phyloP scores from a whole-genome alignment of 1,284 basidiomycete species.

The Microbotryum lychnidis-dioicae region DNA sequence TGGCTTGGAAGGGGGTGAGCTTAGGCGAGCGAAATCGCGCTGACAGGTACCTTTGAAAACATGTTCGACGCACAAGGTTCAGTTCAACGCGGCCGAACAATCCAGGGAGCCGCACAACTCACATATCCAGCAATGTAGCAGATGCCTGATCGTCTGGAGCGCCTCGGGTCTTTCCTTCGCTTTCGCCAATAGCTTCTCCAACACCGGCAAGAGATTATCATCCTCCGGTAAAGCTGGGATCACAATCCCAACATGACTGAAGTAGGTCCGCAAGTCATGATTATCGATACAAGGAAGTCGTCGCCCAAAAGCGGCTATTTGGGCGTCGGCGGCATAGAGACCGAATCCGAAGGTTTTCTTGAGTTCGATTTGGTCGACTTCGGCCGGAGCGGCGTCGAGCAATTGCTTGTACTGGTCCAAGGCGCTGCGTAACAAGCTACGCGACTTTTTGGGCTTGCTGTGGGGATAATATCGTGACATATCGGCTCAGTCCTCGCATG shows the following conservation, averaged over 20 bases:
- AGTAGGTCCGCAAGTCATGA: conserved; percentile 9
- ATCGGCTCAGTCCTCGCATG: no score
- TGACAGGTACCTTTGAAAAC: neutral
- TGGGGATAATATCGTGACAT: conserved; percentile 1
- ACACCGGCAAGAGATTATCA: neutral
- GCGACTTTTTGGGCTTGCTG: neutral
- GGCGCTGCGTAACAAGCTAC: neutral
- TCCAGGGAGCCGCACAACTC: neutral
- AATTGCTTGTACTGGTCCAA: conserved; percentile 17
- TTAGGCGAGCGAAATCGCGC: neutral
- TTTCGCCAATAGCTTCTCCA: neutral
- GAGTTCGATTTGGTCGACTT: neutral
- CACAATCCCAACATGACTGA: conserved; percentile 15
- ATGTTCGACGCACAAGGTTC: neutral
- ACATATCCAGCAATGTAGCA: conserved; percentile 14
- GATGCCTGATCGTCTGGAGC: conserved; percentile 14
- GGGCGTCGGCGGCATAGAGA: conserved; percentile 13
- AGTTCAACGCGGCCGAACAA: neutral
- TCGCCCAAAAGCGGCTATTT: conserved; percentile 5
- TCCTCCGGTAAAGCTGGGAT: conserved; percentile 5
- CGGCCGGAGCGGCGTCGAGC: conserved; percentile 6
- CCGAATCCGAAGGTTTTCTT: conserved; percentile 12
- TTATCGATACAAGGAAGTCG: conserved; percentile 2
- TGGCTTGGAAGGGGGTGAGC: neutral
- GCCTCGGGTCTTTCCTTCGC: neutral